phyloP scores from a whole-genome alignment of 139 green algal genomes.

The Raphidocelis subcapitata region DNA sequence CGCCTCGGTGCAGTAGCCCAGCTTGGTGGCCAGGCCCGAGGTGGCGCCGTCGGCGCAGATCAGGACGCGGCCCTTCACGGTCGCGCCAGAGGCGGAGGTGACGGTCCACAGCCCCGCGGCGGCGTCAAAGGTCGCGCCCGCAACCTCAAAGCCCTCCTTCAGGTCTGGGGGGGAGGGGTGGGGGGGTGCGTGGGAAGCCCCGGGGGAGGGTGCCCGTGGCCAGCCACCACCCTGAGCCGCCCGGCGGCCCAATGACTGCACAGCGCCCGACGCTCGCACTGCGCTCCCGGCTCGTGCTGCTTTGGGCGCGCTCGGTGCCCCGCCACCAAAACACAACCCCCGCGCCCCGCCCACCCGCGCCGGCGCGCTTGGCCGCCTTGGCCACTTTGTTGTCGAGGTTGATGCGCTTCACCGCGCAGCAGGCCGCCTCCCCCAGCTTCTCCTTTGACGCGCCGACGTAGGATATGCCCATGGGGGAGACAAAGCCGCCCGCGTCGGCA shows the following conservation, averaged over 20 bases:
- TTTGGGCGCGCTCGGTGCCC: too few relatives aligned
- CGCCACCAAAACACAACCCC: too few relatives aligned
- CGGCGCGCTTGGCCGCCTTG: slow-evolving; percentile 48
- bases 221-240: too few relatives aligned
- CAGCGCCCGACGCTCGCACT: too few relatives aligned
- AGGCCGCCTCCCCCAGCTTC: slow-evolving; percentile 76
- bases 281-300: too few relatives aligned
- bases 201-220: too few relatives aligned
- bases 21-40: slow-evolving; percentile 74
- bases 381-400: slow-evolving; percentile 83
- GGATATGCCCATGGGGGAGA: slow-evolving; percentile 74
- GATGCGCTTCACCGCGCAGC: slow-evolving; percentile 83
- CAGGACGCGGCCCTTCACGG: slow-evolving; percentile 67
- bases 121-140: slow-evolving; percentile 68
- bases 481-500: slow-evolving; percentile 75
- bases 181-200: too few relatives aligned
- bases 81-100: slow-evolving; percentile 41
- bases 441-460: slow-evolving; percentile 77
- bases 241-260: too few relatives aligned
- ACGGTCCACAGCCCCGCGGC: slow-evolving; percentile 80
- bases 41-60: slow-evolving; percentile 88
- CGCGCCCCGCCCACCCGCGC: too few relatives aligned
- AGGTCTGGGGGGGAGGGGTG: too few relatives aligned
- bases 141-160: slow-evolving; percentile 84
- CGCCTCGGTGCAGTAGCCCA: slow-evolving; percentile 88